These are phyloP conservation scores for Artemisia tridentata DNA, from an alignment of 129 eudicot genomes.

Conservation along the genomic window DNA sequence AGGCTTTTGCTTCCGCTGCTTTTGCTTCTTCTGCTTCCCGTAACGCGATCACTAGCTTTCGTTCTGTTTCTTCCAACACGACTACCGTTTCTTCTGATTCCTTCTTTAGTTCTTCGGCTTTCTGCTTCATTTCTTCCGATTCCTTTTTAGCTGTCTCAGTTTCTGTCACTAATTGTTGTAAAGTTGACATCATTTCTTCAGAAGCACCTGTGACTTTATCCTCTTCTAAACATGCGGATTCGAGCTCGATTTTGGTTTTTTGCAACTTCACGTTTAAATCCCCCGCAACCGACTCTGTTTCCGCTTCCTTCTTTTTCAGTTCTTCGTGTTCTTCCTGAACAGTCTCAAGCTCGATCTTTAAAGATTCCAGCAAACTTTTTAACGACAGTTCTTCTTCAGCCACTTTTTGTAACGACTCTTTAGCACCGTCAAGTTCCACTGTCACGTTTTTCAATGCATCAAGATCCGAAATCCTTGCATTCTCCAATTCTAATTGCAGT, in stretches of 20 bases:
- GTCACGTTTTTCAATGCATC: constrained; percentile 60
- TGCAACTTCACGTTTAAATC: constrained; percentile 65
- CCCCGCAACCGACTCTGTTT: constrained; percentile 66
- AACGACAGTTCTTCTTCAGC: constrained; percentile 68
- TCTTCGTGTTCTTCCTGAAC: constrained; percentile 66
- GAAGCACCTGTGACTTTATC: constrained; percentile 62
- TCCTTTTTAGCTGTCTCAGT: constrained; percentile 58
- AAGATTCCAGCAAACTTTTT: constrained; percentile 57
- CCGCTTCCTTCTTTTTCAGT: constrained; percentile 67
- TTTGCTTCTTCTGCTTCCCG: constrained; percentile 82
- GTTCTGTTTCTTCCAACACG: constrained; percentile 62
- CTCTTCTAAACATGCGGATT: constrained; percentile 57
- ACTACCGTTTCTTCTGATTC: constrained; percentile 55
- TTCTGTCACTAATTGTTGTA: constrained; percentile 61
- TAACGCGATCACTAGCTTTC: constrained; percentile 42
- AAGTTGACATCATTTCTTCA: constrained; percentile 64
- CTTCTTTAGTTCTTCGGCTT: constrained; percentile 63
- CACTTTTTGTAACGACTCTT: constrained; percentile 71
- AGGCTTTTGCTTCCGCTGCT: constrained; percentile 65
- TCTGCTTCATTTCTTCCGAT: constrained; percentile 60
- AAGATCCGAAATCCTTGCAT: constrained; percentile 54
- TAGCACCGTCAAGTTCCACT: constrained; percentile 72
- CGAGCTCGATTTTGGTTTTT: constrained; percentile 77
- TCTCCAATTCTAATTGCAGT: constrained; percentile 46
- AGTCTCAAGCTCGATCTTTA: constrained; percentile 59